Base-by-base conservation (phyloP, 305 asterid species). In the Fraxinus nigra region DNA sequence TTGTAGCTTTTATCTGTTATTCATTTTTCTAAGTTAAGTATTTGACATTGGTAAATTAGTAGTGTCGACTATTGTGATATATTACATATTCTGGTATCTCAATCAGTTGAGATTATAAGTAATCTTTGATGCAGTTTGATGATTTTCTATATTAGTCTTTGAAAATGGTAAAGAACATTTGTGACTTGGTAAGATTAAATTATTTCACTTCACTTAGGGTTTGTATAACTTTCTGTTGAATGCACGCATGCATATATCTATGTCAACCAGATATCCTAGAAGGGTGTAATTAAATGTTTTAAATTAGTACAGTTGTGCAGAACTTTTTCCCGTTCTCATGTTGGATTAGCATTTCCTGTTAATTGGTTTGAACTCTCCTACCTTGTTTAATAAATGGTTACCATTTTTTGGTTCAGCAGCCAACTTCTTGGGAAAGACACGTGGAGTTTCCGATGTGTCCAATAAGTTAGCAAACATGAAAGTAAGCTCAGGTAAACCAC, bases 391-490 rank as follows among this genome's bases (percentile, higher is more conserved):
- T 16, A 22, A 75, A 8, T 20, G 69, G 11, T 59, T n/a, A 18
- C 69, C 33, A 75, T 22, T 75, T 40, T 26, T 75, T 35, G 48
- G 20, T 20, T 26, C 78, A 75, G 92, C 63, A 51, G 83, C 82
- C 13, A 81, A 51, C 74, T 75, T 80, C 48, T 72, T 77, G 59
- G 86, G 78, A 7, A 81, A 54, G 81, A 30, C 75, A 6, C 85
- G 78, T 26, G 85, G 84, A 32, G 63, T 88, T 76, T 84, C 86
- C 30, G 91, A 83, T 80, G 80, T 87, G 72, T 67, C 88, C 38
- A 86, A 83, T 75, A 89, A 87, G 82, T 34, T 87, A 79, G 85
- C 87, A 69, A 88, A 81, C 61, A 67, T 88, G 88, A 74, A 78
- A 20, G 43, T 89, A 46, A 84, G 87, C 48, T 75, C 87, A 46